Base-by-base conservation (phyloP, 495 filamentous ascomycete species). In the Baudoinia panamericana region DNA sequence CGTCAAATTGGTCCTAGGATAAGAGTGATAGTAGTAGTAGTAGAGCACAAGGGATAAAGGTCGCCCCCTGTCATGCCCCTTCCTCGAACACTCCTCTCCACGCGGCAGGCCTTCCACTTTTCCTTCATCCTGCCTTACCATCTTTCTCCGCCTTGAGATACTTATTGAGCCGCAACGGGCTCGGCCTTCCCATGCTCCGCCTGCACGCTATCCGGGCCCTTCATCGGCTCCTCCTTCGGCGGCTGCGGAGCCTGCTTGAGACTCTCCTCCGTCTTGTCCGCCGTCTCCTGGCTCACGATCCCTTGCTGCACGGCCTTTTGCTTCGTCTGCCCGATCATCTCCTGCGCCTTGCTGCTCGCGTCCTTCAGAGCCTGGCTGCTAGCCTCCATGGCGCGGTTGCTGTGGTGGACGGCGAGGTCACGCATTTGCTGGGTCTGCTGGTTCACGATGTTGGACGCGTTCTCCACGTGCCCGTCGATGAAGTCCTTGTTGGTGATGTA, bases 401-500 rank as follows among this genome's bases (percentile, higher is more conserved):
- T 85, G 52, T 84, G 84, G 60, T 92, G 80, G 46, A 74, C 75
- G 34, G 84, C 84, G 44, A 94, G 62, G 30, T 80, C 72, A 56
- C 76, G 76, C 45, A 92, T 64, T 63, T 93, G 85, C 48, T 68
- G 66, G 26, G 88, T 80, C 65, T 99, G 88, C 50, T 76, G 67
- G 62, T 73, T 78, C 56, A 90, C 62, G 36, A 88, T 60, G n/a
- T 82, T 65, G 51, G 74, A 67, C 30, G 69, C 72, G 46, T 82
- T 72, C 53, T 70, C 62, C 41, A 99, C 64, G 52, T 95, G 83
- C 43, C 71, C 64, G 60, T 99, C 90, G 55, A 99, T 94, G 47
- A 88, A 58, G 60, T 94, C 85, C 59, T 83, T 78, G 76, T 99
- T 96, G 64, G 73, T 76, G 54, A 83, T 77, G 68, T 96, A 96